phyloP scores from a whole-genome alignment of 1,284 basidiomycete genomes.

The Fomitopsis schrenkii region DNA sequence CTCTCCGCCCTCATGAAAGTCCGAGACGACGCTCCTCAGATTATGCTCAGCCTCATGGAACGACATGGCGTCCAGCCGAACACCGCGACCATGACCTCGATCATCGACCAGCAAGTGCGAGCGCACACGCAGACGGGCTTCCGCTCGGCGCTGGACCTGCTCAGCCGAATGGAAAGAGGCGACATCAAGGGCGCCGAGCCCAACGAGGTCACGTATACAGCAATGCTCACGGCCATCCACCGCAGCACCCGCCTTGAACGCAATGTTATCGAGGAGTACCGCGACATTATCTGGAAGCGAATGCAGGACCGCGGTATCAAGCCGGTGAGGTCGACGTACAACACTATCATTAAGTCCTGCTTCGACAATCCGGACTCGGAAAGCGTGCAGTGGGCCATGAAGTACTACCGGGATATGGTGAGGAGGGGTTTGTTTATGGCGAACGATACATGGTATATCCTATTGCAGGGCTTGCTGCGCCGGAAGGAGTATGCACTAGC shows the following conservation, averaged over 20 bases:
- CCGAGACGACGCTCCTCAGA: slow-evolving; percentile 57
- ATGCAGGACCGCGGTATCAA: slow-evolving; percentile 55
- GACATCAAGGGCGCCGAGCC: slow-evolving; percentile 45
- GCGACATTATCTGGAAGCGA: slow-evolving; percentile 46
- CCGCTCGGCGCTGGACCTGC: slow-evolving; percentile 58
- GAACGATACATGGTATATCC: slow-evolving; percentile 71
- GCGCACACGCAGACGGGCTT: slow-evolving; percentile 50
- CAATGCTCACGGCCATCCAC: slow-evolving; percentile 59
- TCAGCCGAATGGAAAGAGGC: slow-evolving; percentile 68
- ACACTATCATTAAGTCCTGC: slow-evolving; percentile 66
- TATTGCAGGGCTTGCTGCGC: slow-evolving; percentile 57
- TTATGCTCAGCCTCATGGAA: slow-evolving; percentile 66
- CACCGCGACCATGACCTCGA: slow-evolving; percentile 66
- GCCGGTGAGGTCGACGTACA: slow-evolving; percentile 64
- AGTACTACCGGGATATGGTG: slow-evolving; percentile 66
- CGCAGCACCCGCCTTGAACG: slow-evolving; percentile 44
- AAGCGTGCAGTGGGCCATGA: slow-evolving; percentile 51
- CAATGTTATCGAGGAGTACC: slow-evolving; percentile 40
- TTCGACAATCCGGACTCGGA: slow-evolving; percentile 45
- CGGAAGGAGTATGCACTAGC: slow-evolving; percentile 56
- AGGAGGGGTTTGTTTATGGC: slow-evolving; percentile 43
- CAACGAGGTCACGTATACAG: slow-evolving; percentile 73
- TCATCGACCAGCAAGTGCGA: slow-evolving; percentile 69
- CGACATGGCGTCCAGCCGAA: slow-evolving; percentile 71
- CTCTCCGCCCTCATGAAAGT: slow-evolving; percentile 69